Base-by-base conservation (phyloP, 805 yeast species). In the Yamadazyma tumulicola region DNA sequence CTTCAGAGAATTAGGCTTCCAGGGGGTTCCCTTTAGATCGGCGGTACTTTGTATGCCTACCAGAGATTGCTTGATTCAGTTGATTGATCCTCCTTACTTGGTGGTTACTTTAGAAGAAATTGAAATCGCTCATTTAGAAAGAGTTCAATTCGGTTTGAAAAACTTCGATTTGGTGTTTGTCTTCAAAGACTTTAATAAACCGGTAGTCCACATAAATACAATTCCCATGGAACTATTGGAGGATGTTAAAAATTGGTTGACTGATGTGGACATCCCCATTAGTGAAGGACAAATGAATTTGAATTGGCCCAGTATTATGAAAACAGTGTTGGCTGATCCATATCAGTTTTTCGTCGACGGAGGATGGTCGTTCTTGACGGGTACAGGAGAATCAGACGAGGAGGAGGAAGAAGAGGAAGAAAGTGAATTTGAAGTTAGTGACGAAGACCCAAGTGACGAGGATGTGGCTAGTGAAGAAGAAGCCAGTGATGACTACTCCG, bases 121-220 rank as follows among this genome's bases (percentile, higher is more conserved):
- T 39, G 98, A 93, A 66, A 71, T 93, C 38, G 96, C 95, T 9
- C 95, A 91, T 61, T 69, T 93, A 52, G 98, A 93, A 72, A 84
- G 98, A 70, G 95, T 93, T 26, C 96, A 88, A 61, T 93, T 93
- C 59, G 98, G 98, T 2, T 74, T 93, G 54, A 88, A 88, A 67
- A 93, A 93, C 64, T 93, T 93, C 50, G 98, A 93, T 68, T 63
- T 93, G 59, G 98, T 93, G n/a, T 88, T 93, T 60, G 89, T 93
- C 2, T 91, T 84, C 65, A 91, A 89, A 59, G 97, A 93, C 60
- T 89, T 88, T 59, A 68, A 72, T 42, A 79, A 74, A 51, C 86
- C 97, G 1, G 96, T 87, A 8, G 85, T 85, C 14, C 97, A 91
- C 58, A 79, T 93, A 45, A 91, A 91, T 59, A 88, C 97, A 3